These are phyloP conservation scores for Penicillium sp. DNA, from an alignment of 2,329 filamentous ascomycete species.

Conservation along the genomic window DNA sequence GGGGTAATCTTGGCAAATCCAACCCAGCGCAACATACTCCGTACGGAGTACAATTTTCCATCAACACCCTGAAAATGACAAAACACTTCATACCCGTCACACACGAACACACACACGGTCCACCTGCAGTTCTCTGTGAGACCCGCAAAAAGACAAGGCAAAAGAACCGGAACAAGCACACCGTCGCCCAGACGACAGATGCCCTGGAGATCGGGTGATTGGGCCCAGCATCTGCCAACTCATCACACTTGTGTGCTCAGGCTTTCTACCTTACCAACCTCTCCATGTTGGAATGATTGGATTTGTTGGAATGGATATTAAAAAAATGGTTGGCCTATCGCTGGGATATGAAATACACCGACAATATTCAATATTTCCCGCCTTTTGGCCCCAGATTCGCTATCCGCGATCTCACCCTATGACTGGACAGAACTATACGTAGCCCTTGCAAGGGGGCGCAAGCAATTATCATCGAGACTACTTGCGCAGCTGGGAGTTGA, in stretches of 20 bases:
- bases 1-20: not conserved
- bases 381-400: not conserved
- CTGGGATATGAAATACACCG: not conserved
- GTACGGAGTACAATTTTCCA: not conserved
- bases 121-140: slow-evolving; percentile 12
- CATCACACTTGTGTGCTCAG: slow-evolving; percentile 18
- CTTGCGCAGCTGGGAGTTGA: slow-evolving; percentile 2
- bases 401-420: not conserved
- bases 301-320: not conserved
- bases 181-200: slow-evolving; percentile 25
- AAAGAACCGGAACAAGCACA: not conserved
- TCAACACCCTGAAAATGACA: too few relatives aligned
- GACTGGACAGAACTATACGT: not conserved
- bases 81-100: slow-evolving; percentile 11
- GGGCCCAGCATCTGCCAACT: slow-evolving; percentile 23
- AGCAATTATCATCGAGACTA: slow-evolving; percentile 23
- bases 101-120: slow-evolving; percentile 15
- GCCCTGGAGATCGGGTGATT: slow-evolving; percentile 18
- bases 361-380: not conserved
- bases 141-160: slow-evolving; percentile 6
- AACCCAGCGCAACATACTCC: not conserved
- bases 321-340: not conserved
- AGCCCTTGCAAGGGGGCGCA: slow-evolving; percentile 18
- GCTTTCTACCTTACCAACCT: not conserved
- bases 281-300: not conserved